These are phyloP conservation scores for Ophiostoma sp. DNA, from an alignment of 2,329 filamentous ascomycete species.

Conservation along the genomic window DNA sequence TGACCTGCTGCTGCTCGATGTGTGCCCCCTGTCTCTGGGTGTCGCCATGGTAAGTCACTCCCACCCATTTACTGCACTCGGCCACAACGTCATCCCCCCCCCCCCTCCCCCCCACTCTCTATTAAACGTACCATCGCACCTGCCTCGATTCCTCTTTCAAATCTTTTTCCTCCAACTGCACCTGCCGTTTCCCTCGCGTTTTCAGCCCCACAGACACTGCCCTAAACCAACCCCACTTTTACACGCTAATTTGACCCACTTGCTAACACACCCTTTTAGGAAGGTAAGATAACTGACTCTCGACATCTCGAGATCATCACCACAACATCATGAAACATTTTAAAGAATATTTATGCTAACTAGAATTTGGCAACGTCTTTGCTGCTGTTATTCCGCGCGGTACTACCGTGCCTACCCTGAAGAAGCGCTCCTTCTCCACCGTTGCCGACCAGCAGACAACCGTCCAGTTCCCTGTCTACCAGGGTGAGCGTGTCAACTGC, in stretches of 20 bases:
- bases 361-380: slow-evolving; percentile 90
- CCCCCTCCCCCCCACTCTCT: neutral
- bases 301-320: neutral
- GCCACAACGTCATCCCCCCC: neutral
- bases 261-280: neutral
- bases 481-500: slow-evolving; percentile 97
- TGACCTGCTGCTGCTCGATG: slow-evolving; percentile 92
- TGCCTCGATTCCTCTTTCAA: neutral
- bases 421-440: slow-evolving; percentile 88
- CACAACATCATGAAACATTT: neutral
- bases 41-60: slow-evolving; percentile 48
- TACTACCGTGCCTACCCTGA: slow-evolving; percentile 69
- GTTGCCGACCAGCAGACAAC: slow-evolving; percentile 71
- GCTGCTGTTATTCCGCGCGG: slow-evolving; percentile 84
- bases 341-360: neutral
- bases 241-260: neutral
- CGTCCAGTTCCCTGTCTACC: slow-evolving; percentile 87
- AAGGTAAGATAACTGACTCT: slow-evolving; percentile 4
- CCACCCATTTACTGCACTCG: neutral
- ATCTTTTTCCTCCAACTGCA: neutral
- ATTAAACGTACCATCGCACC: neutral
- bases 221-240: neutral
- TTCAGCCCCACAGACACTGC: neutral
- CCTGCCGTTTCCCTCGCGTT: neutral
- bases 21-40: slow-evolving; percentile 92